Evolutionary conservation across 2,329 filamentous ascomycete species (phyloP).

Genomic region (Fusarium torreyae): DNA sequence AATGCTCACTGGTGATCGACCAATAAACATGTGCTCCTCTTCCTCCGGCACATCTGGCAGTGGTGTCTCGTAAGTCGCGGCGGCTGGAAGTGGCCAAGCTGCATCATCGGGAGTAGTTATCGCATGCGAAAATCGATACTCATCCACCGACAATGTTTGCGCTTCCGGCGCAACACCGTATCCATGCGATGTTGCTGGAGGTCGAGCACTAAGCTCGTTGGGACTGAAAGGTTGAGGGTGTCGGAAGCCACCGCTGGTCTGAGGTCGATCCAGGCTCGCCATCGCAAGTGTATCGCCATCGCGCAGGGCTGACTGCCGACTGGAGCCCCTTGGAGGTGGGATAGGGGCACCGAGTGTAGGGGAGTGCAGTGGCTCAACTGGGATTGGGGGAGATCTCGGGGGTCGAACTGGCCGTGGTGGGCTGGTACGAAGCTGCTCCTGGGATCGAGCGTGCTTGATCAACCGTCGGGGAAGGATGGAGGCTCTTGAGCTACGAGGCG

Average conservation of each 20-base stretch:
- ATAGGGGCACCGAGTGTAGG: slow-evolving; percentile 57
- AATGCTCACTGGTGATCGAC: slow-evolving; percentile 61
- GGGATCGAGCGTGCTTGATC: slow-evolving; percentile 63
- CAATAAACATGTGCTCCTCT: slow-evolving; percentile 65
- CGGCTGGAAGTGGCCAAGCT: slow-evolving; percentile 59
- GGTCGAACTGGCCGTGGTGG: slow-evolving; percentile 65
- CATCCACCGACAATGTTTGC: slow-evolving; percentile 24
- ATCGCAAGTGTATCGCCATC: slow-evolving; percentile 58
- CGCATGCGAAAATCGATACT: slow-evolving; percentile 55
- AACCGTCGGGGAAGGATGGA: slow-evolving; percentile 54
- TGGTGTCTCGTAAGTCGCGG: slow-evolving; percentile 57
- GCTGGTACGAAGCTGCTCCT: slow-evolving; percentile 64
- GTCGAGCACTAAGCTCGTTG: slow-evolving; percentile 41
- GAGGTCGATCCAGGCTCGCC: slow-evolving; percentile 59
- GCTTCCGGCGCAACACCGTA: slow-evolving; percentile 24
- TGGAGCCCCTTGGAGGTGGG: slow-evolving; percentile 69
- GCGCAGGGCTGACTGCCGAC: slow-evolving; percentile 65
- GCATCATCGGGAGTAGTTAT: slow-evolving; percentile 60
- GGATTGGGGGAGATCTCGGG: slow-evolving; percentile 53
- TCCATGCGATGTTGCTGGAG: slow-evolving; percentile 34
- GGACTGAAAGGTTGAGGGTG: slow-evolving; percentile 61
- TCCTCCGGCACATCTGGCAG: slow-evolving; percentile 75
- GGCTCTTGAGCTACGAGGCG: slow-evolving; percentile 40
- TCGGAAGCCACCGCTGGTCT: slow-evolving; percentile 62
- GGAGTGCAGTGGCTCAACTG: slow-evolving; percentile 43